Base-by-base conservation (phyloP, 1,139 yeast genomes). In the Suzukiozyma palmioleophila region DNA sequence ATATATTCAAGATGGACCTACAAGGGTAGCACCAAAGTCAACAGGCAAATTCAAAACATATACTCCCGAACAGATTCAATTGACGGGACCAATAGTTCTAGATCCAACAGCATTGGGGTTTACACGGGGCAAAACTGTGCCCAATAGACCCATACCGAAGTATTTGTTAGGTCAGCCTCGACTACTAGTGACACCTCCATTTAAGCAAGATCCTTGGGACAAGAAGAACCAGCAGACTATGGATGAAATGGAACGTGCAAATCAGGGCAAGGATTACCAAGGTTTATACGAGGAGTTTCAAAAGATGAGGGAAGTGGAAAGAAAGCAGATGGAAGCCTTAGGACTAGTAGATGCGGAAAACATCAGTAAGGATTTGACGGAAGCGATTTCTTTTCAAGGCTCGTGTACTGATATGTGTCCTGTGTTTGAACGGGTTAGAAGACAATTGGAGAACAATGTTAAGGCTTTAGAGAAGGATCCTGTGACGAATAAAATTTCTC, bases 341-440 rank as follows among this genome's bases (percentile, higher is more conserved):
- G 95, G 96, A 0, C 66, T 89, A 10, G 97, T 94, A 2, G 98
- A 94, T 59, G 85, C 83, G 32, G 96, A 89, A 49, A 89, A 88
- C 49, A 79, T 78, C 1, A 79, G 89, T 34, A 89, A 90, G 57
- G 81, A 84, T 43, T 69, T 94, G 26, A 81, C 78, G 44, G 96
- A 90, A 48, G 98, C 98, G 2, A 88, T 90, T 38, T 60, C 75
- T 1, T 94, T 94, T 54, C 79, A 78, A 44, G 99, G 99, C 3
- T 77, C 95, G 0, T 94, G 98, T 62, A 60, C 69, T 33, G 96
- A 88, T 47, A 92, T 90, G 97, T 92, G 98, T 61, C 97, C 99
- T 0, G 77, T 80, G 0, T 92, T 84, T 62, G 98, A 94, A 62
- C 74, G 98, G 51, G 85, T 90, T 1, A 74, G 96, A 55, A 77